Evolutionary conservation across 345 rosid genomes (phyloP), one percentile per base, ranked within the genome.

Genomic region (Lumnitzera racemosa): DNA sequence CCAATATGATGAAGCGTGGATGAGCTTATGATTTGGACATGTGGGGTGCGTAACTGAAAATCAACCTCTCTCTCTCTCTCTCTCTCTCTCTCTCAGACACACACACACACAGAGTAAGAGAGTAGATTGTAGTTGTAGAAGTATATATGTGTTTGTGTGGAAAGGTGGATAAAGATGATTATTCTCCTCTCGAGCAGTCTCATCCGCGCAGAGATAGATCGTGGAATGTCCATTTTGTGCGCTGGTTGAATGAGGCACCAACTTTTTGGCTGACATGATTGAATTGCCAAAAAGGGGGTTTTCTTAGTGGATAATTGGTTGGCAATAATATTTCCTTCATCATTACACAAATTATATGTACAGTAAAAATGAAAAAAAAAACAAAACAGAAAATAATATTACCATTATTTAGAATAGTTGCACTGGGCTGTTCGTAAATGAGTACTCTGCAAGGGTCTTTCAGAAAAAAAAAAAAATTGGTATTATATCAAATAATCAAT

Each of bases 241-340:
- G 57, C 63, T 64, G 59, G 69, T 53, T 69, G 76, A 79, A 75
- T 69, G 71, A 56, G 52, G 49, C 43, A 62, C 55, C 56, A 75
- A 76, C 83, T 79, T 84, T 83, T 75, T 79, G 72, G 61, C 74
- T 69, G 89, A 77, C 80, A 73, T 81, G 84, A 81, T 79, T 76
- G 82, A 71, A 62, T 68, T 68, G 64, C 70, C 67, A 70, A 81
- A 72, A 73, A 55, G 61, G 60, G 36, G 23, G 14, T 55, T 67
- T 64, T 72, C 74, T 61, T 66, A 73, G 89, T 84, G 89, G 86
- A 79, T 79, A 74, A 73, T 81, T 79, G 75, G 86, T 64, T 81
- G 89, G 79, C 86, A 84, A 84, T 81, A 60, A 79, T 81, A 79
- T 77, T 72, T 62, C 36, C 57, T 73, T 78, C 73, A 83, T 83